phyloP scores from a whole-genome alignment of 2,329 filamentous ascomycete species.

The Dothideomycetidae sp. region DNA sequence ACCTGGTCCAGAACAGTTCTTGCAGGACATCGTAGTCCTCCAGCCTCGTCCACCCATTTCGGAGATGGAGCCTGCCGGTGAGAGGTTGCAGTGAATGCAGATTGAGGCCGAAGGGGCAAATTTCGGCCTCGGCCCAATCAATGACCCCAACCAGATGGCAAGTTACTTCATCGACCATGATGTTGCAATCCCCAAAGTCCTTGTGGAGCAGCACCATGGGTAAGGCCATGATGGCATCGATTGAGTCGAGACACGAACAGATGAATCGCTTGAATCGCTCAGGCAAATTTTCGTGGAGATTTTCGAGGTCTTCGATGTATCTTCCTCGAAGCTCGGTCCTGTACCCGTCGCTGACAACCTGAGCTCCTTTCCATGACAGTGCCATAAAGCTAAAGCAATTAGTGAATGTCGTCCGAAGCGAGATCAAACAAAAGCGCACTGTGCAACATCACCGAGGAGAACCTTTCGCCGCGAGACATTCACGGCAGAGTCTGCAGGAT shows the following conservation, averaged over 20 bases:
- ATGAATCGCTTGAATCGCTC: constrained; percentile 1
- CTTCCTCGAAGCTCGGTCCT: not conserved
- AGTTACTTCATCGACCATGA: not conserved
- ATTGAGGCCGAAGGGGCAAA: constrained; percentile 5
- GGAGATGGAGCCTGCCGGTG: constrained; percentile 6
- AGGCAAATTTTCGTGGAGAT: constrained; percentile 1
- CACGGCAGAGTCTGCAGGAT: not conserved
- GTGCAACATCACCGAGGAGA: too few relatives aligned
- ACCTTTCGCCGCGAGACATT: too few relatives aligned
- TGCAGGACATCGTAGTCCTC: constrained; percentile 2
- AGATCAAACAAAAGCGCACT: too few relatives aligned
- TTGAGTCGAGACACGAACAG: not conserved
- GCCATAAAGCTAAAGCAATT: too few relatives aligned
- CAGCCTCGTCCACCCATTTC: constrained; percentile 1
- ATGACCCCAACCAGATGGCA: constrained; percentile 9
- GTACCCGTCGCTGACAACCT: too few relatives aligned
- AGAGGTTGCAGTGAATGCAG: constrained; percentile 4
- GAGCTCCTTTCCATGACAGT: too few relatives aligned
- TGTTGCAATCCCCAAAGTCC: constrained; percentile 8
- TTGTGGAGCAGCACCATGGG: constrained; percentile 7
- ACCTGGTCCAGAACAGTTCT: constrained; percentile 2
- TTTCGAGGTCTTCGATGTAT: constrained; percentile 2
- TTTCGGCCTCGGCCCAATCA: constrained; percentile 8
- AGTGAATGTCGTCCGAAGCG: too few relatives aligned
- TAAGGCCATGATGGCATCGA: constrained; percentile 6